A percentile compares a stretch with the other conserved stretches of the same genome.
phyloP scores from a whole-genome alignment of 805 yeast species.

The Ogataea minuta region DNA sequence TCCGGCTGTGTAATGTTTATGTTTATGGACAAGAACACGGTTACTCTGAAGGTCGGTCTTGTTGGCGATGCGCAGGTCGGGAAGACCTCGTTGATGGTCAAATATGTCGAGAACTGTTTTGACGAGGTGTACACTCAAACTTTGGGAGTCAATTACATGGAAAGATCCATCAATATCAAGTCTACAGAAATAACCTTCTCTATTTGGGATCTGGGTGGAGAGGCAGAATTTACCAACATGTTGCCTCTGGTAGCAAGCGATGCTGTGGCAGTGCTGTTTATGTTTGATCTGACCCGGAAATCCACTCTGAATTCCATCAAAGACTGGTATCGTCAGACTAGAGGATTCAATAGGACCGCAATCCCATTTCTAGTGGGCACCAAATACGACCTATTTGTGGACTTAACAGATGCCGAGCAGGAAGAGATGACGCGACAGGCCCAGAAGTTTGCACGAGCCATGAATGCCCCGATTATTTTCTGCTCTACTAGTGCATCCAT shows the following conservation, averaged over 20 bases:
- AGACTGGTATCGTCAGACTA: slow-evolving; percentile 92
- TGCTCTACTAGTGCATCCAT: slow-evolving; percentile 91
- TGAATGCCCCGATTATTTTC: slow-evolving; percentile 81
- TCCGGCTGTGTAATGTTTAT: slow-evolving; percentile 14
- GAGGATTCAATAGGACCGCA: slow-evolving; percentile 87
- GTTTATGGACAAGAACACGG: slow-evolving; percentile 36
- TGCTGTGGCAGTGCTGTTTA: slow-evolving; percentile 85
- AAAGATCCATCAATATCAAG: slow-evolving; percentile 77
- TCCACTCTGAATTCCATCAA: slow-evolving; percentile 83
- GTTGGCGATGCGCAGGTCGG: slow-evolving; percentile 97
- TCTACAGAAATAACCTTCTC: slow-evolving; percentile 87
- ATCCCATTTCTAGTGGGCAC: slow-evolving; percentile 92
- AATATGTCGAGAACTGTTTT: slow-evolving; percentile 92
- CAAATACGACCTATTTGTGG: slow-evolving; percentile 84
- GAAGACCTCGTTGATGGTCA: slow-evolving; percentile 93
- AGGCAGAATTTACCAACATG: slow-evolving; percentile 93
- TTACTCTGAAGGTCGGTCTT: slow-evolving; percentile 82
- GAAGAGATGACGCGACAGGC: slow-evolving; percentile 80
- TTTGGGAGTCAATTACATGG: slow-evolving; percentile 93
- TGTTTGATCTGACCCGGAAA: slow-evolving; percentile 86
- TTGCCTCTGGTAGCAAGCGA: slow-evolving; percentile 88
- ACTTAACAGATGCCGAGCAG: slow-evolving; percentile 76
- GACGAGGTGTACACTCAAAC: slow-evolving; percentile 93
- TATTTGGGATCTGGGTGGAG: slow-evolving; percentile 96
- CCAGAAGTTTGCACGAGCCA: slow-evolving; percentile 79